These are phyloP conservation scores for Hygrophorus russula DNA, from an alignment of 768 basidiomycete genomes.

Conservation along the genomic window DNA sequence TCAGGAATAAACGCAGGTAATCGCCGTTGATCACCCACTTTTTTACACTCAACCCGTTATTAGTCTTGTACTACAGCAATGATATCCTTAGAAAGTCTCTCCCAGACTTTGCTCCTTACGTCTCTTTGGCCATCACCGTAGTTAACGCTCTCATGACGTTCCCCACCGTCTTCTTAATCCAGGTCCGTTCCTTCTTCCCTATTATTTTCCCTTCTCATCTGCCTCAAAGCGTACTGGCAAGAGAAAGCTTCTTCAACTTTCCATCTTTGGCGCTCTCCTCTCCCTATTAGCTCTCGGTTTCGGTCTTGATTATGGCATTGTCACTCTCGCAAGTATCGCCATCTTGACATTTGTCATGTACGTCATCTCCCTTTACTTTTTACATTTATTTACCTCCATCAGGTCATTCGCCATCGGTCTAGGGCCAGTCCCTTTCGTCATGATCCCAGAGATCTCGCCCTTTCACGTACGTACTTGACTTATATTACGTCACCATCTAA, in stretches of 20 bases:
- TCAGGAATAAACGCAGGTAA: slow-evolving; percentile 69
- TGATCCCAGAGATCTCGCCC: slow-evolving; percentile 85
- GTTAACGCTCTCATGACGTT: slow-evolving; percentile 81
- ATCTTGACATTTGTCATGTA: slow-evolving; percentile 78
- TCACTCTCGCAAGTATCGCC: slow-evolving; percentile 55
- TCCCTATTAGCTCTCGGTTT: slow-evolving; percentile 61
- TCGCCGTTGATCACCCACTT: background rate
- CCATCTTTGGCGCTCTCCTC: slow-evolving; percentile 51
- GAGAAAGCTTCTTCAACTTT: slow-evolving; percentile 53
- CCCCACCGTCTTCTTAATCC: slow-evolving; percentile 79
- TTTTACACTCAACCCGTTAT: slow-evolving; percentile 3
- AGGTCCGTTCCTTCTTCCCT: slow-evolving; percentile 30
- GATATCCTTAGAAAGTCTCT: slow-evolving; percentile 74
- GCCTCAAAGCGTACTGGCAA: slow-evolving; percentile 56
- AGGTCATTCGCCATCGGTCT: slow-evolving; percentile 86
- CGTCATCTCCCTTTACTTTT: slow-evolving; percentile 9
- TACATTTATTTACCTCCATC: slow-evolving; percentile 7
- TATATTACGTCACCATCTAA: background rate
- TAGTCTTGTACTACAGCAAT: slow-evolving; percentile 87
- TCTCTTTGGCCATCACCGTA: slow-evolving; percentile 75
- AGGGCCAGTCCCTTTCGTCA: slow-evolving; percentile 88
- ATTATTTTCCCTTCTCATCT: slow-evolving; percentile 4
- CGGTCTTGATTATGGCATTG: slow-evolving; percentile 52
- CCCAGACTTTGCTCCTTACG: slow-evolving; percentile 68
- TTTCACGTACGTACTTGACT: slow-evolving; percentile 40